A percentile compares a stretch with the other conserved stretches of the same genome.
phyloP scores from a whole-genome alignment of 2,329 filamentous ascomycete species.

The Colletotrichum camelliae region DNA sequence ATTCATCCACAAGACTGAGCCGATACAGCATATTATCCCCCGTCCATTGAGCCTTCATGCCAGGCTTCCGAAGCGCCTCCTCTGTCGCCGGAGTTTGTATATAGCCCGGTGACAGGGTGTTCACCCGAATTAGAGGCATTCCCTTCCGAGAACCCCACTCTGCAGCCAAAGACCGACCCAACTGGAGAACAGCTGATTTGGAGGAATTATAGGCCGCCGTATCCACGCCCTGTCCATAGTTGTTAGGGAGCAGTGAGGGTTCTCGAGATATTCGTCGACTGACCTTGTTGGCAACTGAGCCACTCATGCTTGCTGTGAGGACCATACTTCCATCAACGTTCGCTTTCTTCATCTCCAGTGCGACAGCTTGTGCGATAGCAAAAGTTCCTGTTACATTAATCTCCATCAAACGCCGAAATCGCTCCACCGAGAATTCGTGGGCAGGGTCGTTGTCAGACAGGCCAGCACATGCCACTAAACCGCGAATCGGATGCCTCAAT shows the following conservation, averaged over 20 bases:
- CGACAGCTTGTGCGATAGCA: constrained; percentile 49
- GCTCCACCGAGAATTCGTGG: constrained; percentile 27
- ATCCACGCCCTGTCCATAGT: constrained; percentile 35
- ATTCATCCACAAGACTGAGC: constrained; percentile 37
- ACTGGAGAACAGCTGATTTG: constrained; percentile 59
- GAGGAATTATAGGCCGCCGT: constrained; percentile 57
- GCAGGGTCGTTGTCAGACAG: constrained; percentile 31
- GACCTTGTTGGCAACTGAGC: constrained; percentile 21
- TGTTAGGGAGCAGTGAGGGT: neutral
- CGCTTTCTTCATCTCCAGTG: constrained; percentile 47
- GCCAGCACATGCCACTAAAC: constrained; percentile 37
- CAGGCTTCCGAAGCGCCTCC: constrained; percentile 31
- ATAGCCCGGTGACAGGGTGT: constrained; percentile 59
- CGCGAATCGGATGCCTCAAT: constrained; percentile 29
- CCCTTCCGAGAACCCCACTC: constrained; percentile 52
- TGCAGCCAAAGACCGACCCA: constrained; percentile 54
- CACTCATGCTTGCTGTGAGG: constrained; percentile 56
- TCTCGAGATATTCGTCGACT: neutral
- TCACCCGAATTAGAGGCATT: constrained; percentile 53
- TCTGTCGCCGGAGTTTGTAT: constrained; percentile 48
- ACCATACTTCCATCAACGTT: constrained; percentile 49
- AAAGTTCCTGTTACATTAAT: constrained; percentile 56
- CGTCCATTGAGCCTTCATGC: constrained; percentile 32
- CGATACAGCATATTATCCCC: constrained; percentile 37
- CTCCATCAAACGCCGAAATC: constrained; percentile 30